Evolutionary conservation across 2,329 filamentous ascomycete genomes (phyloP).

Genomic region (Juglanconis juglandina): DNA sequence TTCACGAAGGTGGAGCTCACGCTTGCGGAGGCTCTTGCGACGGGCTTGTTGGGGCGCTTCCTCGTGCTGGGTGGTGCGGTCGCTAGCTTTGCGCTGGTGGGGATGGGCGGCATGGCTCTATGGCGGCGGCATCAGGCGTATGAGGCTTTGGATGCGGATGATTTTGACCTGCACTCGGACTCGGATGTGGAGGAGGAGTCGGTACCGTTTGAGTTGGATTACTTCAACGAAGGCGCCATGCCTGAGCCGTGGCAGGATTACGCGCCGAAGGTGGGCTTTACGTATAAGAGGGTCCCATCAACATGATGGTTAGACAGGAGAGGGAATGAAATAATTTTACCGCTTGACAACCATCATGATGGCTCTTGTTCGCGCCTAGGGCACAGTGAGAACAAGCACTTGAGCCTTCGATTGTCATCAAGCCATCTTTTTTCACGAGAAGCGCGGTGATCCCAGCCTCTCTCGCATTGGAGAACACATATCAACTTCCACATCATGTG

Average conservation of each 20-base stretch:
- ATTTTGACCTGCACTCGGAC: conserved; percentile 6
- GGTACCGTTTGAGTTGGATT: neutral
- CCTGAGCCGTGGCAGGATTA: conserved; percentile 14
- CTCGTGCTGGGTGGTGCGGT: neutral
- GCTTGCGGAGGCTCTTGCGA: neutral
- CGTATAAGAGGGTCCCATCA: neutral
- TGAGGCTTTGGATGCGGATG: conserved; percentile 6
- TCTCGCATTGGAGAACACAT: too few species aligned
- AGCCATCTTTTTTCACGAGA: too few species aligned
- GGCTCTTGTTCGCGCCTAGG: too few species aligned
- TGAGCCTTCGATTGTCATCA: too few species aligned
- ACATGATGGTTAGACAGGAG: too few species aligned
- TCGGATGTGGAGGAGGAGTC: conserved; percentile 12
- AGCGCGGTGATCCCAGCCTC: too few species aligned
- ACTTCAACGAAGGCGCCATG: neutral
- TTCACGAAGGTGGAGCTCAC: neutral
- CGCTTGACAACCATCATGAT: too few species aligned
- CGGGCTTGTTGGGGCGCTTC: neutral
- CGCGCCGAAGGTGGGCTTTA: neutral
- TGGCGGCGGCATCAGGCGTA: conserved; percentile 5
- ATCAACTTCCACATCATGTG: too few species aligned
- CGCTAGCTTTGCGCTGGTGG: neutral
- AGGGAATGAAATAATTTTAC: too few species aligned
- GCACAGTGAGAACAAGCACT: too few species aligned
- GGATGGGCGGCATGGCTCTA: neutral